Evolutionary conservation across 345 rosid genomes (phyloP).

Genomic region (Citrus cavaleriei): DNA sequence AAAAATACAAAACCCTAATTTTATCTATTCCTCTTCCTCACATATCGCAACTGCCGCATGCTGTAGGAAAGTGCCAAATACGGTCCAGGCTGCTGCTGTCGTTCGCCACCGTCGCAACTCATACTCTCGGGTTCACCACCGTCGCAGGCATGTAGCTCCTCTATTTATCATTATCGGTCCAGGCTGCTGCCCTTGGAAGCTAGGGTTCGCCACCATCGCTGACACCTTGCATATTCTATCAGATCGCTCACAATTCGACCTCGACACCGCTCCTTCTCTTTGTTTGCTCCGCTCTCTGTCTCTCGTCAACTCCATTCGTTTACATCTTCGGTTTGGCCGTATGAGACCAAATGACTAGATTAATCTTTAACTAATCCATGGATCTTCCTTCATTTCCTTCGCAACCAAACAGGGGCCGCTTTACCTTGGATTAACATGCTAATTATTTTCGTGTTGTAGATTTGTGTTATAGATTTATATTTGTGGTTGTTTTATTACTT

Average conservation of each 20-base stretch:
- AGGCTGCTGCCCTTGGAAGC: no score
- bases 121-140: no score
- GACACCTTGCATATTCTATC: constrained; percentile 64
- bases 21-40: no score
- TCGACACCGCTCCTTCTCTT: constrained; percentile 58
- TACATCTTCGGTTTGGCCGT: constrained; percentile 1
- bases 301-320: background rate
- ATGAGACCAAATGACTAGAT: background rate
- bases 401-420: constrained; percentile 5
- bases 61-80: no score
- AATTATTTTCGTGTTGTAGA: background rate
- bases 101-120: no score
- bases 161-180: no score
- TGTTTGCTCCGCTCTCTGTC: constrained; percentile 27
- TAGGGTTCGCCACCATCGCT: background rate
- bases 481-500: no score
- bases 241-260: constrained; percentile 46
- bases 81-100: fast-evolving
- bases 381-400: background rate
- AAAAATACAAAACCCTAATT: no score
- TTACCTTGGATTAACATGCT: background rate
- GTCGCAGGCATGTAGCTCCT: no score
- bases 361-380: background rate
- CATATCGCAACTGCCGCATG: no score
- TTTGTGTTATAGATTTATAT: no score